Evolutionary conservation across 2,329 filamentous ascomycete species (phyloP).

Genomic region (Aspergillus sp.): DNA sequence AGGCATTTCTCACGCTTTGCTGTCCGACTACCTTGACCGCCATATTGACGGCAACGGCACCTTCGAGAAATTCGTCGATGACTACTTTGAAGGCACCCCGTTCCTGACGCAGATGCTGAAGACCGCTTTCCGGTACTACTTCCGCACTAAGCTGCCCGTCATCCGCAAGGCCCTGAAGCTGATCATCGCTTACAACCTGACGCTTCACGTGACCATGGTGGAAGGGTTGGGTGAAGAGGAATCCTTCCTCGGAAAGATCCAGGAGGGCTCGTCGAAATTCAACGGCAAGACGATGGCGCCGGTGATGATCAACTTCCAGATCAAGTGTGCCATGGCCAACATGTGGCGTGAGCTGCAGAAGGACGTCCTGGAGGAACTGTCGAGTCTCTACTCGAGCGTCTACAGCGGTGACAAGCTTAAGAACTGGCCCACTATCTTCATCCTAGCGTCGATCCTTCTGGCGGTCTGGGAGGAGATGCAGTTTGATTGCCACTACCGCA

Average conservation of each 20-base stretch:
- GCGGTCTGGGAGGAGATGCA: conserved; percentile 99
- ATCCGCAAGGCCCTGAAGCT: conserved; percentile 95
- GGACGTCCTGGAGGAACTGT: conserved; percentile 92
- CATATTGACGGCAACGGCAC: conserved; percentile 88
- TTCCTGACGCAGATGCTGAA: conserved; percentile 96
- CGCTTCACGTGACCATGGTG: conserved; percentile 89
- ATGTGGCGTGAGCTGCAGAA: conserved; percentile 98
- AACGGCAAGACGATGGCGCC: conserved; percentile 87
- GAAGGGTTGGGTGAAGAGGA: conserved; percentile 84
- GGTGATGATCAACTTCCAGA: conserved; percentile 99
- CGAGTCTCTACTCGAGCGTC: conserved; percentile 89
- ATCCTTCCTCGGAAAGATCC: conserved; percentile 75
- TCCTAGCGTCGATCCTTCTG: conserved; percentile 87
- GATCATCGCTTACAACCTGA: conserved; percentile 93
- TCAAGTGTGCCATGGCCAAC: conserved; percentile 94
- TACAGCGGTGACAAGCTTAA: conserved; percentile 97
- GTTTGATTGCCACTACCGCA: conserved; percentile 95
- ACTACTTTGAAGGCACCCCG: conserved; percentile 92
- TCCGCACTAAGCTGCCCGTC: conserved; percentile 81
- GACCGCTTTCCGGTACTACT: conserved; percentile 91
- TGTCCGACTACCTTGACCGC: conserved; percentile 91
- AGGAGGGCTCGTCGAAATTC: conserved; percentile 82
- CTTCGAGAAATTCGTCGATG: conserved; percentile 91
- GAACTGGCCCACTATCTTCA: conserved; percentile 99
- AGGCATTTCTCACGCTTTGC: conserved; percentile 74